These are phyloP conservation scores for Chalciporus chontae DNA, from an alignment of 768 basidiomycete species.

Conservation along the genomic window DNA sequence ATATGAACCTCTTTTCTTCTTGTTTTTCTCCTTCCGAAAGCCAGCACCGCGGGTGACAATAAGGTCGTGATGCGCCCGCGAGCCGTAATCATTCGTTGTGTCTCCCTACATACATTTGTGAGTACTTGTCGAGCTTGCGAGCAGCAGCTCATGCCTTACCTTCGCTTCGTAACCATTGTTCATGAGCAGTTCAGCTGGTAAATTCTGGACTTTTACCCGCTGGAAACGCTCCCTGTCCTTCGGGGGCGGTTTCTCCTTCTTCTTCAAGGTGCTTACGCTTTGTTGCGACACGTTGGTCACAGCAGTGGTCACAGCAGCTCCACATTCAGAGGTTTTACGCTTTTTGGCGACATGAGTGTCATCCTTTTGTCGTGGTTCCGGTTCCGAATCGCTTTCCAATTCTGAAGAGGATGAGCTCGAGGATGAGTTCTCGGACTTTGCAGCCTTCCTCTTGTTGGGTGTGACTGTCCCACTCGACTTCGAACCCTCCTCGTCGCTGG, in stretches of 20 bases:
- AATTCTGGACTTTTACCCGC: conserved; percentile 66
- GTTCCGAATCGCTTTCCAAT: conserved; percentile 13
- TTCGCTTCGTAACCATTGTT: conserved; percentile 82
- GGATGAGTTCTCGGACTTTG: background rate
- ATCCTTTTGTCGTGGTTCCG: conserved; percentile 2
- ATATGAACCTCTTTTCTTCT: conserved; percentile 97
- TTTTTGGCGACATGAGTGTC: conserved; percentile 50
- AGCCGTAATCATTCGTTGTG: conserved; percentile 78
- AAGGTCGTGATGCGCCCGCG: conserved; percentile 78
- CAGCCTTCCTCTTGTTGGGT: background rate
- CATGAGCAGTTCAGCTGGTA: conserved; percentile 36
- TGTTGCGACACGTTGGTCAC: conserved; percentile 24
- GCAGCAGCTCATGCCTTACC: conserved; percentile 40
- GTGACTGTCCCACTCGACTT: background rate
- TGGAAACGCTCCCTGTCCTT: conserved; percentile 69
- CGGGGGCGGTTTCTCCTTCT: conserved; percentile 26
- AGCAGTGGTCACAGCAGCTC: conserved; percentile 46
- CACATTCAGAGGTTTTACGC: conserved; percentile 51
- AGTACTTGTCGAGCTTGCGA: background rate
- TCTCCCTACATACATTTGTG: conserved; percentile 46
- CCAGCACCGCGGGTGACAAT: conserved; percentile 92
- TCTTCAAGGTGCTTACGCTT: background rate
- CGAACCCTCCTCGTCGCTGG: conserved; percentile 11
- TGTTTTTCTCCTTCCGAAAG: conserved; percentile 99
- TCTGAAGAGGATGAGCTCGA: conserved; percentile 14